Percentiles rank a stretch among this genome's conserved stretches.
Evolutionary conservation across 805 yeast genomes (phyloP).

Genomic region (Kazachstania taianensis): DNA sequence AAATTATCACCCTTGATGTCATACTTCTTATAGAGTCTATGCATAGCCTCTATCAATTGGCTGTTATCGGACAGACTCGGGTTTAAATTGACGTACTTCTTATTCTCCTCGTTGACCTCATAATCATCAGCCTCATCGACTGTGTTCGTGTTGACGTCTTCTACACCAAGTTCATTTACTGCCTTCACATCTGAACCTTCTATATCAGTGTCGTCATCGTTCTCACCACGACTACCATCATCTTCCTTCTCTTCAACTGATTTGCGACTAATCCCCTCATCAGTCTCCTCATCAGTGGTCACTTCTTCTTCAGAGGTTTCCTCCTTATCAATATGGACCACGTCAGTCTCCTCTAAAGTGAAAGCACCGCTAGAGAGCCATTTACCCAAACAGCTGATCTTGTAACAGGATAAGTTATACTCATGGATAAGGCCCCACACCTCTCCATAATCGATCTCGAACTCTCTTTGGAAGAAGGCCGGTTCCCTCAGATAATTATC

Average conservation of each 20-base stretch:
- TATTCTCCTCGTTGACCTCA: not conserved
- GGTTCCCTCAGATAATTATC: slow-evolving; percentile 6
- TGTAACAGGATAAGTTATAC: slow-evolving; percentile 8
- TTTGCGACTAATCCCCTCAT: not conserved
- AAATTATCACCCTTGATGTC: slow-evolving; percentile 21
- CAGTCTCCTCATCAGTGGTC: not conserved
- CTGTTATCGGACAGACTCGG: slow-evolving; percentile 9
- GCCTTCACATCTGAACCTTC: not conserved
- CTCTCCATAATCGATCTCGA: slow-evolving; percentile 6
- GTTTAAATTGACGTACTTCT: not conserved
- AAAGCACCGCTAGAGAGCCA: slow-evolving; percentile 11
- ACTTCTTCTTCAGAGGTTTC: no score
- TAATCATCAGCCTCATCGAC: not conserved
- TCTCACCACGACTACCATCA: not conserved
- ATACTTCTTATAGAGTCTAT: slow-evolving; percentile 16
- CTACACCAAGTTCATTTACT: no score
- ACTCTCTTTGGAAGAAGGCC: slow-evolving; percentile 18
- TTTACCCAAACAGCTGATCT: slow-evolving; percentile 9
- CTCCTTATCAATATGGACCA: not conserved
- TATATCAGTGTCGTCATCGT: not conserved
- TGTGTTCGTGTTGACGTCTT: not conserved
- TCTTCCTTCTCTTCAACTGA: not conserved
- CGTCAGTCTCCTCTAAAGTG: not conserved
- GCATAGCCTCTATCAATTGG: slow-evolving; percentile 12
- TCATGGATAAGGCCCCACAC: slow-evolving; percentile 2